These are phyloP conservation scores for Phytomonas serpens DNA, from an alignment of 208 protist species.

Conservation along the genomic window DNA sequence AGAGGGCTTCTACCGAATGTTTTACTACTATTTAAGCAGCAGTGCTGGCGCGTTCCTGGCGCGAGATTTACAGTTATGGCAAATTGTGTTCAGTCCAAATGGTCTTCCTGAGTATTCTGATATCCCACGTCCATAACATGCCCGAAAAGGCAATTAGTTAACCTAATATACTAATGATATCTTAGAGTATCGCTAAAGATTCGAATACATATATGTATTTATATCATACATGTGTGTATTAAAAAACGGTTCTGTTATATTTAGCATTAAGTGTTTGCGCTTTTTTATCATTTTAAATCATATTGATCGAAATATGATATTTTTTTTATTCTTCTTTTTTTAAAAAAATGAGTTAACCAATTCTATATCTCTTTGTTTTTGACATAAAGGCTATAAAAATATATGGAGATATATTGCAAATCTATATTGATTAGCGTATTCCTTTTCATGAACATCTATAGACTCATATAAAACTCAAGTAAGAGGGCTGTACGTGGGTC, in stretches of 20 bases:
- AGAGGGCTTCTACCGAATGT: constrained; percentile 50
- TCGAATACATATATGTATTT: constrained; percentile 2
- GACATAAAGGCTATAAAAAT: constrained; percentile 7
- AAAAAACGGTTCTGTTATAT: no score
- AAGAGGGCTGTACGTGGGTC: neutral
- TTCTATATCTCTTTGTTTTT: constrained; percentile 5
- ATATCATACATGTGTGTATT: no score
- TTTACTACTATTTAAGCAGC: constrained; percentile 63
- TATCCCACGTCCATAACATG: constrained; percentile 19
- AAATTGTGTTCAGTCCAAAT: constrained; percentile 41
- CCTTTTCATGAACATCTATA: neutral
- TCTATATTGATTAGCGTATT: neutral
- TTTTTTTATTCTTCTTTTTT: constrained; percentile 1
- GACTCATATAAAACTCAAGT: constrained; percentile 2
- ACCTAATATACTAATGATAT: constrained; percentile 5
- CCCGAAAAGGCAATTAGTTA: no score
- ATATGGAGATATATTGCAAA: neutral
- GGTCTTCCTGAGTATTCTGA: constrained; percentile 29
- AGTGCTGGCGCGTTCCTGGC: constrained; percentile 39
- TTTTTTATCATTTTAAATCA: constrained; percentile 1
- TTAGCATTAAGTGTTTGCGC: constrained; percentile 13
- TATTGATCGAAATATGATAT: constrained; percentile 5
- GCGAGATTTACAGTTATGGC: constrained; percentile 52
- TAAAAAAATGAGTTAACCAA: neutral
- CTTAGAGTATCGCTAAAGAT: constrained; percentile 7